Base-by-base conservation (phyloP, 1,284 basidiomycete genomes). In the Rugiboletus extremiorientalis region DNA sequence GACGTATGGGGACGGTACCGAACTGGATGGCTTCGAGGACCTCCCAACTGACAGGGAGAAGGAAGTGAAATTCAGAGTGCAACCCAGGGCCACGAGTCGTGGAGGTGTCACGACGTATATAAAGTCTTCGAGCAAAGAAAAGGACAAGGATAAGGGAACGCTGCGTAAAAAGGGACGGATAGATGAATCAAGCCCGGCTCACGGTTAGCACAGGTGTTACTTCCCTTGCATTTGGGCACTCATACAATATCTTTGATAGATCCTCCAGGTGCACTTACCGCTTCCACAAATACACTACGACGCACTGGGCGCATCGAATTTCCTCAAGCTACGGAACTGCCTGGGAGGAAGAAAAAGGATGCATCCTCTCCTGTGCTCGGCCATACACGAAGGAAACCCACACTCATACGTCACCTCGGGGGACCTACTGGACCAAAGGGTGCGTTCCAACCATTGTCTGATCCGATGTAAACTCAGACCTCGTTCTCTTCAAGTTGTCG, bases 21-120 rank as follows among this genome's bases (percentile, higher is more conserved):
- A 98, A 74, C 78, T 98, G 47, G 96, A 98, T 66, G 86, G 74
- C 2, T 86, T 98, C 61, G 95, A 96, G 37, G 96, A 98, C 73
- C 79, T 98, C 42, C 88, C 88, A 9, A 91, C 91, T 20, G 89
- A 96, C 69, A 80, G 88, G 54, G 91, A 94, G 59, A 87, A 88
- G 67, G 92, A 94, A 71, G 80, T 83, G 40, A 80, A 77, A 53
- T 92, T 79, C 69, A 81, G 84, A 56, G 83, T 90, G 25, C 82
- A 85, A 60, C 87, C 90, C 33, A 91, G 85, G 70, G 80, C 47
- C 74, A 79, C 66, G 78, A 88, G 82, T 65, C 84, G 88, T 18
- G 76, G 83, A 81, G 43, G 84, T 81, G 77, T 78, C 12, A 77
- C 75, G 23, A 83, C 80, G 66, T 65, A 73, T 20, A 69, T 78